Evolutionary conservation across 768 basidiomycete species (phyloP).

Genomic region (Fomitopsis serialis): DNA sequence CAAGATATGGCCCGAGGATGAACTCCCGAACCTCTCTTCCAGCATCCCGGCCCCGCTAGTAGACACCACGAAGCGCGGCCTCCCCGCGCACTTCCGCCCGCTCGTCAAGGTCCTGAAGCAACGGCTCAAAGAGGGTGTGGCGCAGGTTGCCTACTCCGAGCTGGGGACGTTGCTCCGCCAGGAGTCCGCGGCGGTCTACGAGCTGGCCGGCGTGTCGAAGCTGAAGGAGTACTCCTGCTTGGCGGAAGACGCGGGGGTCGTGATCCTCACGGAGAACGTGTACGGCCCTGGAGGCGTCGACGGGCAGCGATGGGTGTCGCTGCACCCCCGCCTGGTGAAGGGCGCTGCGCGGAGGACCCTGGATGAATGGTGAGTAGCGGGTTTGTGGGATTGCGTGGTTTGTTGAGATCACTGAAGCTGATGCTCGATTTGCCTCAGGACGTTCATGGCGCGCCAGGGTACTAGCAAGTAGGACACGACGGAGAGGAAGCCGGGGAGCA

Average conservation of each 20-base stretch:
- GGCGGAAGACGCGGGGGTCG: conserved; percentile 15
- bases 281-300: conserved; percentile 2
- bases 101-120: conserved; percentile 20
- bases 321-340: conserved; percentile 4
- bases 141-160: conserved; percentile 17
- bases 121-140: conserved; percentile 13
- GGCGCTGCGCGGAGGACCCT: neutral
- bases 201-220: conserved; percentile 16
- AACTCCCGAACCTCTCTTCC: neutral
- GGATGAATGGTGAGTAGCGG: neutral
- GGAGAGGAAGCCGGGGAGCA: no score
- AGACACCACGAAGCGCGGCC: neutral
- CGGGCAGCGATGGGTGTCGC: conserved; percentile 10
- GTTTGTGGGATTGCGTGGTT: neutral
- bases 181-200: conserved; percentile 10
- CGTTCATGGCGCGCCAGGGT: neutral
- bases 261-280: conserved; percentile 3
- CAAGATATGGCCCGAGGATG: neutral
- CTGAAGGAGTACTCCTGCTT: conserved; percentile 22
- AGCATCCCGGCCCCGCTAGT: neutral
- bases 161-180: conserved; percentile 18
- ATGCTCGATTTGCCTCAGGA: no score
- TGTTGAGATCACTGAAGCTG: neutral
- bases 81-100: conserved; percentile 17
- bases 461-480: neutral